These are phyloP conservation scores for Apophysomyces variabilis DNA, from an alignment of 371 early-diverging fungal genomes.

Conservation along the genomic window DNA sequence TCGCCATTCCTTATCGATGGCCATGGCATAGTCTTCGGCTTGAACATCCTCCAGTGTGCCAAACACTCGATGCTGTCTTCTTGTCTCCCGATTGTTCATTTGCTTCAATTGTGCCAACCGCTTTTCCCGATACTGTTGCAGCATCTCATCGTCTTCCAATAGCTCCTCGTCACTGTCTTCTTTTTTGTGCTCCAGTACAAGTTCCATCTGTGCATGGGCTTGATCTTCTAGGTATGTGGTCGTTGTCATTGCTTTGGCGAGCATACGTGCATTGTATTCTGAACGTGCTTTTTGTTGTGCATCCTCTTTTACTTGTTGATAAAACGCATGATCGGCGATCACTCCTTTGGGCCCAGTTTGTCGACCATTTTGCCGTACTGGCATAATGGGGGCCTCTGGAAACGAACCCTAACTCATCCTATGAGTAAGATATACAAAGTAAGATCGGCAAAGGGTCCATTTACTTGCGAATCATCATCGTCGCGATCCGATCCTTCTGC, in stretches of 20 bases:
- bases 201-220: conserved; percentile 24
- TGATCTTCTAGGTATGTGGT: conserved; percentile 51
- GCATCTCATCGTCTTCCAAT: conserved; percentile 34
- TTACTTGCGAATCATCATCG: not conserved
- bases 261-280: conserved; percentile 46
- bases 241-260: conserved; percentile 49
- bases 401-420: not conserved
- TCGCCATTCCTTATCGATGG: conserved; percentile 52
- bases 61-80: conserved; percentile 43
- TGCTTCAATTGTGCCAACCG: conserved; percentile 44
- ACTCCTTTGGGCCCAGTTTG: conserved; percentile 69
- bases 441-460: too few species aligned
- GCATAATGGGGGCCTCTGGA: not conserved
- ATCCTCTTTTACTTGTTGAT: conserved; percentile 36
- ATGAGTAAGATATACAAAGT: not conserved
- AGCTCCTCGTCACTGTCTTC: conserved; percentile 31
- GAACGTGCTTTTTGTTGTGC: conserved; percentile 23
- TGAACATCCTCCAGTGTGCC: conserved; percentile 44
- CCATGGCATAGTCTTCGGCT: conserved; percentile 45
- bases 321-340: conserved; percentile 53
- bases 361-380: conserved; percentile 30
- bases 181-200: conserved; percentile 30
- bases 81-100: conserved; percentile 25
- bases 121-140: conserved; percentile 42
- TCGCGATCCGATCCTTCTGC: conserved; percentile 20